Percentiles rank a stretch among this genome's conserved stretches.
Conservation (phyloP, 805 yeast genomes). For the Saturnispora mendoncae region DNA sequence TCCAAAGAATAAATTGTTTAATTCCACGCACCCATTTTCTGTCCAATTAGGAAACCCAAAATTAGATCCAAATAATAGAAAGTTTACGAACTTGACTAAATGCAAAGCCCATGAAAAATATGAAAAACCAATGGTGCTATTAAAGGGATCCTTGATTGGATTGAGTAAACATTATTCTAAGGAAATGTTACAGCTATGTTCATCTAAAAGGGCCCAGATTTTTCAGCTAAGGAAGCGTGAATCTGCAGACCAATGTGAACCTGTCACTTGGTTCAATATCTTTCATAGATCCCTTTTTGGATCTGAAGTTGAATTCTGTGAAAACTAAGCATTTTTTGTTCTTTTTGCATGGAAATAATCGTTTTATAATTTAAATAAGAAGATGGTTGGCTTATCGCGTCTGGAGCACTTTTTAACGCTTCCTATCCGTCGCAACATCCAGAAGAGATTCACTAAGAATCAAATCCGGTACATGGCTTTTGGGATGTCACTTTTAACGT, state of each 20-base stretch:
- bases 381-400: constrained; percentile 19
- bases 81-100: constrained; percentile 14
- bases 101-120: constrained; percentile 1
- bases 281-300: constrained; percentile 45
- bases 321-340: background rate
- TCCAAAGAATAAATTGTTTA: no score
- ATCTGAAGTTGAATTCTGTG: no score
- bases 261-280: constrained; percentile 44
- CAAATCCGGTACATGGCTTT: constrained; percentile 45
- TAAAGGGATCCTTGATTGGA: background rate
- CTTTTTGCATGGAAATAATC: no score
- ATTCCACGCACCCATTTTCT: constrained; percentile 17
- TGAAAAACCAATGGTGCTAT: background rate
- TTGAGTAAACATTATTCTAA: no score
- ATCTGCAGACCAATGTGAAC: constrained; percentile 38
- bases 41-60: constrained; percentile 23
- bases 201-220: no score
- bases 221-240: no score
- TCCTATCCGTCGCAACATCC: constrained; percentile 36
- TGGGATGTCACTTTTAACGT: constrained; percentile 46
- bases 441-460: constrained; percentile 33
- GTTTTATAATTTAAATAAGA: no score
- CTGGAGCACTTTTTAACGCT: constrained; percentile 35
- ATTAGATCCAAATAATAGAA: constrained; percentile 14
- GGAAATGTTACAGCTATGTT: no score